Evolutionary conservation across 2,329 filamentous ascomycete species (phyloP).

Genomic region (Capronia americana): DNA sequence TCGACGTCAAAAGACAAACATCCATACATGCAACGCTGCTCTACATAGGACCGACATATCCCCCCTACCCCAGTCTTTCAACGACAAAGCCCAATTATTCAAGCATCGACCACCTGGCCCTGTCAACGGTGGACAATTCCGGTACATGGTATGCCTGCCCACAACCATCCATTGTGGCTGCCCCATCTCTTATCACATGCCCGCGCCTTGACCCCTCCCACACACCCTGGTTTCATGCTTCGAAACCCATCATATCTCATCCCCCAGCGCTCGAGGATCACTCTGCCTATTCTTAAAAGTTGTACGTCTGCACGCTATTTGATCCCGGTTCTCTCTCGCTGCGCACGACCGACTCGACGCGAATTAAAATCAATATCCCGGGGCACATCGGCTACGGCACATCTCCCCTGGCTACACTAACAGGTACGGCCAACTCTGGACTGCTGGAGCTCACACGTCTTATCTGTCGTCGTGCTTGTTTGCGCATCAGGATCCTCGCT

Average conservation of each 20-base stretch:
- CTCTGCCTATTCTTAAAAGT: constrained; percentile 23
- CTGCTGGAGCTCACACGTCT: constrained; percentile 8
- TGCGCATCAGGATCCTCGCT: constrained; percentile 18
- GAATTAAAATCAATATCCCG: constrained; percentile 7
- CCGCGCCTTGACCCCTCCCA: constrained; percentile 29
- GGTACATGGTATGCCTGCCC: constrained; percentile 37
- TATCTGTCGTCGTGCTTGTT: neutral
- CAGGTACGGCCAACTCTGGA: constrained; percentile 10
- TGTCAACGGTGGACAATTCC: constrained; percentile 24
- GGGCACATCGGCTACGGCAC: constrained; percentile 3
- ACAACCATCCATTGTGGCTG: constrained; percentile 29
- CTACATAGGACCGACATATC: constrained; percentile 27
- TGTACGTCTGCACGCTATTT: constrained; percentile 24
- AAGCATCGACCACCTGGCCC: constrained; percentile 13
- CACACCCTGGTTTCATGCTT: constrained; percentile 23
- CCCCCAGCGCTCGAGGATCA: constrained; percentile 12
- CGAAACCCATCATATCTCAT: constrained; percentile 26
- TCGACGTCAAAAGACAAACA: constrained; percentile 31
- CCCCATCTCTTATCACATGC: constrained; percentile 32
- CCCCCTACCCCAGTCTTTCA: constrained; percentile 24
- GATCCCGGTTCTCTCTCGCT: constrained; percentile 23
- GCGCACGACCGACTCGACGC: constrained; percentile 15
- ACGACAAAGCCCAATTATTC: constrained; percentile 10
- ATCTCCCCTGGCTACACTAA: constrained; percentile 4
- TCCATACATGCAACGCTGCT: constrained; percentile 25